Conservation (phyloP, 2,329 filamentous ascomycete genomes). For the Ilyonectria sp. region DNA sequence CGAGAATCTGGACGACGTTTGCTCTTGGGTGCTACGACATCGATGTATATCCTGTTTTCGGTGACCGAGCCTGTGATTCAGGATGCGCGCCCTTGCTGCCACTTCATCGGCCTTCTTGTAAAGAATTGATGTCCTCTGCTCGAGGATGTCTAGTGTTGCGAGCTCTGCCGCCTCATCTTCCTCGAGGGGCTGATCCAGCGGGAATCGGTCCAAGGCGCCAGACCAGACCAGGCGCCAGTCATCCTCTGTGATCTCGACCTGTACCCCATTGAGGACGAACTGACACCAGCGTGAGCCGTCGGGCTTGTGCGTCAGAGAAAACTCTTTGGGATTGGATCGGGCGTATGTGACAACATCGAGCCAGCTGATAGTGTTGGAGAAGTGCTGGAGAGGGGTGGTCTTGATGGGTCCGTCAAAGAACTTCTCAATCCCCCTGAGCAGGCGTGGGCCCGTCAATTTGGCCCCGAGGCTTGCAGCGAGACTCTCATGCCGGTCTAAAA, state of each 20-base stretch:
- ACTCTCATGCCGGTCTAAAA: conserved; percentile 88
- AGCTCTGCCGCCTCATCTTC: conserved; percentile 91
- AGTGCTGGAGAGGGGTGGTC: conserved; percentile 66
- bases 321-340: conserved; percentile 83
- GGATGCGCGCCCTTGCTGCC: conserved; percentile 74
- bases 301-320: conserved; percentile 77
- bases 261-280: conserved; percentile 84
- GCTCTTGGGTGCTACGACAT: conserved; percentile 47
- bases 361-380: conserved; percentile 80
- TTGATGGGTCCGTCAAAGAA: conserved; percentile 86
- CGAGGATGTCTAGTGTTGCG: conserved; percentile 86
- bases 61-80: conserved; percentile 79
- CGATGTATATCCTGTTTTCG: conserved; percentile 52
- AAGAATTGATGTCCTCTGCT: conserved; percentile 82
- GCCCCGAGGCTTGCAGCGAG: conserved; percentile 89
- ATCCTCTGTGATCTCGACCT: conserved; percentile 89
- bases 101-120: conserved; percentile 87
- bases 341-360: conserved; percentile 89
- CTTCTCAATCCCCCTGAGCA: conserved; percentile 89
- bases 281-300: conserved; percentile 83
- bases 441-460: conserved; percentile 84
- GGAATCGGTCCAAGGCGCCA: conserved; percentile 84
- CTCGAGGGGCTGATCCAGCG: conserved; percentile 84
- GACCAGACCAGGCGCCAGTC: conserved; percentile 89
- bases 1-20: conserved; percentile 56